Evolutionary conservation across 2,329 filamentous ascomycete species (phyloP).

Genomic region (Phialophora chinensis): DNA sequence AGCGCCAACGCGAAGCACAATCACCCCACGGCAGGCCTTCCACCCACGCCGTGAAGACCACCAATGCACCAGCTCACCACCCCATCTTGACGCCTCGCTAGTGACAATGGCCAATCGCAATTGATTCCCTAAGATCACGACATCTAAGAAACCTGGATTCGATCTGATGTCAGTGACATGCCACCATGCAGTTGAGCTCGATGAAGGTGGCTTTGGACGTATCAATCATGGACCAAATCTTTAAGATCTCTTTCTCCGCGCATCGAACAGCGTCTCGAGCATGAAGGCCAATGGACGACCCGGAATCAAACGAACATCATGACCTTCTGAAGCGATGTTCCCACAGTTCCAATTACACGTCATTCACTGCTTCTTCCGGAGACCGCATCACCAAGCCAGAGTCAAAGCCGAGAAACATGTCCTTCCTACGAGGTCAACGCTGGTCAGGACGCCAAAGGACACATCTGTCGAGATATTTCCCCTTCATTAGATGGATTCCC

Average conservation of each 20-base stretch:
- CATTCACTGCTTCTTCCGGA: background rate
- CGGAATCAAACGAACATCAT: background rate
- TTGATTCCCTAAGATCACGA: background rate
- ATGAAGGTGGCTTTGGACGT: too few relatives aligned
- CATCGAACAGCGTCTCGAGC: background rate
- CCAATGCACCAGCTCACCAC: background rate
- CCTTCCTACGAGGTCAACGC: background rate
- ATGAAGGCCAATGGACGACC: background rate
- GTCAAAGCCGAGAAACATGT: background rate
- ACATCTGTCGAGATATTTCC: constrained; percentile 10
- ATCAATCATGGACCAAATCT: too few relatives aligned
- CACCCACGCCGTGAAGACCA: background rate
- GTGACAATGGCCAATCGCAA: background rate
- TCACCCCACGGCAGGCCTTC: too few relatives aligned
- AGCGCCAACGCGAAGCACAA: background rate
- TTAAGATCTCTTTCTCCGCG: too few relatives aligned
- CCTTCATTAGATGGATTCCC: constrained; percentile 12
- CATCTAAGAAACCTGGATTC: background rate
- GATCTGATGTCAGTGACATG: too few relatives aligned
- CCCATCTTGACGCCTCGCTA: background rate
- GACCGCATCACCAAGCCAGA: background rate
- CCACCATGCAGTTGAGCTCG: too few relatives aligned
- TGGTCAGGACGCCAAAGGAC: background rate
- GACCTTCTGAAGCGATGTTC: background rate
- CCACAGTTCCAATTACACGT: background rate